Percentiles rank a stretch among this genome's conserved stretches.
Conservation (phyloP, 2,329 filamentous ascomycete species). For the Diplocarpon mali region DNA sequence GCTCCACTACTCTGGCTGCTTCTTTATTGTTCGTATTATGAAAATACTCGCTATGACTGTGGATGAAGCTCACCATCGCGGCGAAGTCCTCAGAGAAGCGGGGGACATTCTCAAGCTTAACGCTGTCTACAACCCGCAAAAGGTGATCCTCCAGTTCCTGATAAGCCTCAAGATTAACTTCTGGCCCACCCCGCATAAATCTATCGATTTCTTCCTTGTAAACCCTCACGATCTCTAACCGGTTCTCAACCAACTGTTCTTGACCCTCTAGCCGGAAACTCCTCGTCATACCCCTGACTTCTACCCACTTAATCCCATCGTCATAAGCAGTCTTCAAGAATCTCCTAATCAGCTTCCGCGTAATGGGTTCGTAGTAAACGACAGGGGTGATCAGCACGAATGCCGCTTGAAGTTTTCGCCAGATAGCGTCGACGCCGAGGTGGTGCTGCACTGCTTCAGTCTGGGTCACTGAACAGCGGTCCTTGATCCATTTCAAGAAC, state of each 20-base stretch:
- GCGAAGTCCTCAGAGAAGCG: constrained; percentile 43
- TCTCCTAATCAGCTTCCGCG: constrained; percentile 59
- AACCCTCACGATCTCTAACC: constrained; percentile 56
- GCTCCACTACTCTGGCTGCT: not conserved
- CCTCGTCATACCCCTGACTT: constrained; percentile 52
- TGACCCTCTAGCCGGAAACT: constrained; percentile 56
- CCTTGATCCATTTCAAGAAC: constrained; percentile 66
- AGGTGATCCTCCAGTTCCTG: not conserved
- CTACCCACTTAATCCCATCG: constrained; percentile 75
- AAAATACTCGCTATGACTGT: not conserved
- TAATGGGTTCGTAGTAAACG: constrained; percentile 80
- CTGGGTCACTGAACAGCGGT: constrained; percentile 56
- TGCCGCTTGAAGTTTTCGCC: constrained; percentile 63
- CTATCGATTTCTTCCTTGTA: constrained; percentile 61
- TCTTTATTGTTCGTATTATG: not conserved
- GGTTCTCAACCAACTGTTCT: constrained; percentile 51
- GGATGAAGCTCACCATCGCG: not conserved
- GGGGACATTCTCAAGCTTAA: not conserved
- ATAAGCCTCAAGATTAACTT: not conserved
- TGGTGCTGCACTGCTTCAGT: constrained; percentile 66
- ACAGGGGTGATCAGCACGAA: constrained; percentile 63
- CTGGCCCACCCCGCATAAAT: not conserved
- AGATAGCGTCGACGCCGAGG: constrained; percentile 72
- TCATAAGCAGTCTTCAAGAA: constrained; percentile 57
- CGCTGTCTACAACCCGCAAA: not conserved